Evolutionary conservation across 495 filamentous ascomycete genomes (phyloP).

Genomic region (Aspergillus indologenus): DNA sequence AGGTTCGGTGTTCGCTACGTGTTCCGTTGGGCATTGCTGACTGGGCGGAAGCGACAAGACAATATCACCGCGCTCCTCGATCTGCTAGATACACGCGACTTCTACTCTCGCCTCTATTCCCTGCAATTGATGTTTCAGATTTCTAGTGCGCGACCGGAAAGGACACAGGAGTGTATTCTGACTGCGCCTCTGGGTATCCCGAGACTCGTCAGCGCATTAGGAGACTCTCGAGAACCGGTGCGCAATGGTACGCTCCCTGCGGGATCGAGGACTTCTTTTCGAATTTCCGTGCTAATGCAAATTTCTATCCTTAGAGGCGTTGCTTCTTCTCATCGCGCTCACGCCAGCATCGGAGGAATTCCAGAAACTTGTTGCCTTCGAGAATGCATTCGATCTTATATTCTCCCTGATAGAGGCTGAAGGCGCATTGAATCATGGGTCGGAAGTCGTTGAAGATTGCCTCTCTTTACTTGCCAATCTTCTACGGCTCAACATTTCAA

Average conservation of each 20-base stretch:
- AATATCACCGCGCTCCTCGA: constrained; percentile 91
- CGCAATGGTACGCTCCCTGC: constrained; percentile 64
- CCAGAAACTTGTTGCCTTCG: constrained; percentile 91
- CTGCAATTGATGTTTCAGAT: constrained; percentile 88
- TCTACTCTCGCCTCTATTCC: constrained; percentile 91
- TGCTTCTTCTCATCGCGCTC: constrained; percentile 65
- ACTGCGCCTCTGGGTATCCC: constrained; percentile 85
- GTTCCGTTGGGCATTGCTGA: constrained; percentile 31
- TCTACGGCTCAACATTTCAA: constrained; percentile 81
- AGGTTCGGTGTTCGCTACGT: constrained; percentile 49
- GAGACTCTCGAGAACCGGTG: constrained; percentile 83
- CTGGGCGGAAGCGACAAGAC: constrained; percentile 70
- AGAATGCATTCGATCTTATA: constrained; percentile 85
- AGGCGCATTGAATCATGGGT: constrained; percentile 78
- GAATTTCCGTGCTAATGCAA: neutral
- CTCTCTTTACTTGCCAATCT: constrained; percentile 90
- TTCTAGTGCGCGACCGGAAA: constrained; percentile 77
- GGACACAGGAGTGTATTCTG: constrained; percentile 94
- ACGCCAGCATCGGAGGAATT: constrained; percentile 73
- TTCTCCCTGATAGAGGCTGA: constrained; percentile 80
- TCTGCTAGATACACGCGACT: constrained; percentile 81
- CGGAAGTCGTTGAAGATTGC: constrained; percentile 90
- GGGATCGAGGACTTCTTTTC: neutral
- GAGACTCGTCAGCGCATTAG: constrained; percentile 75
- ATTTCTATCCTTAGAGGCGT: constrained; percentile 48